These are phyloP conservation scores for Auricularia auricula-judae DNA, from an alignment of 768 basidiomycete genomes.

Conservation along the genomic window DNA sequence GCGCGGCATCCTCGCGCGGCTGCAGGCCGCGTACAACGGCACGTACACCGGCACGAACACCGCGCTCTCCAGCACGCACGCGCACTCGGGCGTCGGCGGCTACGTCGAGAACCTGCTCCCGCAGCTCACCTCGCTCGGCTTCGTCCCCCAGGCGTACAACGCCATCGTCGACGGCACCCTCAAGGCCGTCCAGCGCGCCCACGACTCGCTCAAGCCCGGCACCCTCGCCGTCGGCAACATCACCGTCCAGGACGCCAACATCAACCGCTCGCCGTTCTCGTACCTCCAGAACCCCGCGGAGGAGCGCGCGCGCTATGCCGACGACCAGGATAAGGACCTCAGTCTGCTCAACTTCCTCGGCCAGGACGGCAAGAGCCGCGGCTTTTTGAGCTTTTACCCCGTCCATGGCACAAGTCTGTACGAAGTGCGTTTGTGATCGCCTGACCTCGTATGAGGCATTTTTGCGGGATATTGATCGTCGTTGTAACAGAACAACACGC, in stretches of 20 bases:
- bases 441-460: no score
- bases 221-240: conserved; percentile 56
- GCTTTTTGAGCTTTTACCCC: conserved; percentile 64
- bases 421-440: conserved; percentile 29
- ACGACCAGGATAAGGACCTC: conserved; percentile 67
- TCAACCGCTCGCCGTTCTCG: conserved; percentile 65
- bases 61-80: conserved; percentile 64
- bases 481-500: conserved; percentile 54
- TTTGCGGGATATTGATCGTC: background rate
- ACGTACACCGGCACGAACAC: conserved; percentile 62
- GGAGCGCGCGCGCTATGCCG: conserved; percentile 55
- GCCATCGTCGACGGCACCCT: conserved; percentile 66
- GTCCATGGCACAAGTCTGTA: conserved; percentile 79
- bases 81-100: conserved; percentile 66
- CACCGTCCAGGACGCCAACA: conserved; percentile 55
- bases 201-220: conserved; percentile 48
- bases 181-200: conserved; percentile 56
- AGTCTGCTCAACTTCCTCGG: conserved; percentile 59
- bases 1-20: conserved; percentile 48
- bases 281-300: conserved; percentile 65
- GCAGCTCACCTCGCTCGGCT: conserved; percentile 63
- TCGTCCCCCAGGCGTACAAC: conserved; percentile 57
- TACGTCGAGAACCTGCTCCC: conserved; percentile 72
- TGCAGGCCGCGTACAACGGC: conserved; percentile 46
- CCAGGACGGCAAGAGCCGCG: conserved; percentile 39